Evolutionary conservation across 2,329 filamentous ascomycete genomes (phyloP), one percentile per base, ranked within the genome.

Genomic region (Rutstroemia sp.): DNA sequence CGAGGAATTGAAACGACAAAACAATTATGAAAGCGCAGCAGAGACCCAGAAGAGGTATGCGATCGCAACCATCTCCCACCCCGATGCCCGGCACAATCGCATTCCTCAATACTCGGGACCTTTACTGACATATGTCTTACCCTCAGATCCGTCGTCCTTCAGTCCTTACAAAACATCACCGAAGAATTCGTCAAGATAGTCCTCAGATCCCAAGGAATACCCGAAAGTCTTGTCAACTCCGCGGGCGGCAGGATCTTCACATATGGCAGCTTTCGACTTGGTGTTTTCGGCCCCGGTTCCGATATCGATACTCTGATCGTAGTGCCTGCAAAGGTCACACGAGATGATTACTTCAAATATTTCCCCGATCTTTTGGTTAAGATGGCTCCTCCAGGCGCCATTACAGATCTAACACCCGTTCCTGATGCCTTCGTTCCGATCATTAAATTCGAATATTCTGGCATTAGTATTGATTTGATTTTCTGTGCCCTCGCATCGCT

Each of bases 291-390:
- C 5, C 94, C 94, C 46, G 91, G 91, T 51, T 97, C 94, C 48
- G 94, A 99, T 83, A 97, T 99, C 66, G 94, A 99, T 75, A 96
- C 94, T 1, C 82, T 99, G 51, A 85, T 97, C 58, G 87, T 96
- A 51, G 92, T 87, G 14, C 94, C 94, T 9, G 92, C 89, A 73
- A 91, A 96, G 68, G 88, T 97, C 52, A 82, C 82, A 12, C 86
- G 90, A 58, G 86, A 92, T 34, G 90, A 99, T 72, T 99, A 96
- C 76, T 99, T 99, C 75, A 76, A 88, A 52, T 78, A 88, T 65
- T 96, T 96, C 65, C 92, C 92, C n/a, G 77, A 82, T 19, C 75
- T 95, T 48, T 81, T 99, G 49, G 76, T 86, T 64, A 79, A 86
- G 63, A 86, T 94, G 81, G 84, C 89, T 1, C 83, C 87, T 8